Conservation (phyloP, 179 eudicot genomes). For the Camellia oleifera region DNA sequence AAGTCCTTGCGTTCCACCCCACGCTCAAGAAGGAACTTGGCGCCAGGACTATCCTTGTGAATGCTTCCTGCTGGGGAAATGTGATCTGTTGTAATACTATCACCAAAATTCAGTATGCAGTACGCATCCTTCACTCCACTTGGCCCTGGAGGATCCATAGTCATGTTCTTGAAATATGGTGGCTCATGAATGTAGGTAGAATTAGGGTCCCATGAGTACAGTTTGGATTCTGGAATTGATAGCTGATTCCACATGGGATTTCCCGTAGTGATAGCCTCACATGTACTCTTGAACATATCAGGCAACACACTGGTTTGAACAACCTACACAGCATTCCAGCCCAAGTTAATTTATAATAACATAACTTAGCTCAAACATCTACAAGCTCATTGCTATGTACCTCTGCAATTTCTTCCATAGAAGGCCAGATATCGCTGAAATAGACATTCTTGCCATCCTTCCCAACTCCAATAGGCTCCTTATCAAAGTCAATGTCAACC, state of each 20-base stretch:
- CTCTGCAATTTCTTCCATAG: slow-evolving; percentile 53
- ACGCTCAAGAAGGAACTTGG: slow-evolving; percentile 71
- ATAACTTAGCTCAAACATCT: background rate
- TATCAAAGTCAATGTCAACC: slow-evolving; percentile 70
- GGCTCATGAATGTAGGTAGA: slow-evolving; percentile 96
- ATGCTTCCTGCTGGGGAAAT: slow-evolving; percentile 98
- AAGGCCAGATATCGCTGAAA: slow-evolving; percentile 60
- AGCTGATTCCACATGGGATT: slow-evolving; percentile 97
- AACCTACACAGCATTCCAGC: slow-evolving; percentile 36
- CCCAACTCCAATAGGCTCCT: slow-evolving; percentile 68
- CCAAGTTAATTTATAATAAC: background rate
- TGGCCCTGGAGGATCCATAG: slow-evolving; percentile 91
- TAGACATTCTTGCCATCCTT: slow-evolving; percentile 59
- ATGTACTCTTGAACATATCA: slow-evolving; percentile 87
- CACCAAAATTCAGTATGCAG: slow-evolving; percentile 88
- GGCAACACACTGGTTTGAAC: slow-evolving; percentile 91
- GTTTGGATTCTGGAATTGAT: slow-evolving; percentile 58
- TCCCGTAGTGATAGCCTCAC: slow-evolving; percentile 88
- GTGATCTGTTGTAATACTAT: slow-evolving; percentile 96
- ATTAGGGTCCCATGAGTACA: slow-evolving; percentile 85
- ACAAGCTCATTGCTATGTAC: slow-evolving; percentile 18
- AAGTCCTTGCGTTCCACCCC: slow-evolving; percentile 88
- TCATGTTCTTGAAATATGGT: slow-evolving; percentile 91
- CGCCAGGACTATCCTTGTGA: slow-evolving; percentile 94
- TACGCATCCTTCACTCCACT: slow-evolving; percentile 91